phyloP scores from a whole-genome alignment of 306 rosid species.

The Quercus parvula region DNA sequence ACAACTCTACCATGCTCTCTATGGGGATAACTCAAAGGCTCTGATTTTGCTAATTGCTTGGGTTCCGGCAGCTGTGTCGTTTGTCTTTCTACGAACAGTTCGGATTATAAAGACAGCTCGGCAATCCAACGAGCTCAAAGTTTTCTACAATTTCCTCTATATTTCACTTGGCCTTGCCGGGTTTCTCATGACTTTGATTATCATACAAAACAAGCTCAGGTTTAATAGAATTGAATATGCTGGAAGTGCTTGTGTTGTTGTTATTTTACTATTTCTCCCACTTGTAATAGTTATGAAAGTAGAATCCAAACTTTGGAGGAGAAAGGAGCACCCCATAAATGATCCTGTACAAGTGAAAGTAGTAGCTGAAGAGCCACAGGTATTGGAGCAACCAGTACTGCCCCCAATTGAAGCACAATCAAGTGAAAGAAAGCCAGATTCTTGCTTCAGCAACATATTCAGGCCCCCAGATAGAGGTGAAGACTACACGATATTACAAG shows the following conservation, averaged over 20 bases:
- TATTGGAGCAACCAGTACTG: background rate
- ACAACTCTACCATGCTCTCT: slow-evolving; percentile 53
- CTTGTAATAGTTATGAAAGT: slow-evolving; percentile 40
- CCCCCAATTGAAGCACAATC: background rate
- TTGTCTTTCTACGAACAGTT: slow-evolving; percentile 40
- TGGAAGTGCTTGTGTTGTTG: slow-evolving; percentile 33
- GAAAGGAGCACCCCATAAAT: slow-evolving; percentile 1
- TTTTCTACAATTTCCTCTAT: slow-evolving; percentile 52
- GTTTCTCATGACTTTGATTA: slow-evolving; percentile 52
- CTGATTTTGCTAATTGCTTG: slow-evolving; percentile 57
- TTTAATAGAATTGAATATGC: slow-evolving; percentile 34
- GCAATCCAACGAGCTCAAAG: slow-evolving; percentile 40
- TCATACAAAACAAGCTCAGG: slow-evolving; percentile 38
- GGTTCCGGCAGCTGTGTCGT: slow-evolving; percentile 58
- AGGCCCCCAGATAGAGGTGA: slow-evolving; percentile 68
- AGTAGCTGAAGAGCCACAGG: slow-evolving; percentile 20
- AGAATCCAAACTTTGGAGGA: slow-evolving; percentile 37
- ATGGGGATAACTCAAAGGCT: slow-evolving; percentile 39
- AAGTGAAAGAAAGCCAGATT: background rate
- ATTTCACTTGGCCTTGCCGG: slow-evolving; percentile 64
- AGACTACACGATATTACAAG: slow-evolving; percentile 66
- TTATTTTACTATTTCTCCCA: slow-evolving; percentile 43
- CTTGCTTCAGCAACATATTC: slow-evolving; percentile 29
- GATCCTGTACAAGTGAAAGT: slow-evolving; percentile 10
- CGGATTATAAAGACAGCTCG: slow-evolving; percentile 25